Evolutionary conservation across 140 eudicot genomes (phyloP).

Genomic region (Ambrosia hybrid): DNA sequence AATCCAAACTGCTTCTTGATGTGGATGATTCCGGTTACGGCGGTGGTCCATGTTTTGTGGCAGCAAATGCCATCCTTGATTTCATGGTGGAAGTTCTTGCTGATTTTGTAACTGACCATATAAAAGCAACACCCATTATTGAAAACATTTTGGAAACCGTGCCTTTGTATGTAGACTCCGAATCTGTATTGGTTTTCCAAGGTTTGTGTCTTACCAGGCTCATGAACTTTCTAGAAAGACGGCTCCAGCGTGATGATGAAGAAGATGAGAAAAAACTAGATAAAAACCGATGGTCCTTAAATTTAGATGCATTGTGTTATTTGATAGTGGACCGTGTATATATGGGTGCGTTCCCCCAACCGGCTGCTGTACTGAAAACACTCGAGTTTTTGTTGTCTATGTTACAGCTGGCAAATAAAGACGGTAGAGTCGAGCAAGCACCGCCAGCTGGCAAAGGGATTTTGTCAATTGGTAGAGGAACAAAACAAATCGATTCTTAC

Average conservation of each 20-base stretch:
- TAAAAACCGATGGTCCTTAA: slow-evolving; percentile 84
- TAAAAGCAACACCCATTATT: slow-evolving; percentile 62
- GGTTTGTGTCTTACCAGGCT: slow-evolving; percentile 91
- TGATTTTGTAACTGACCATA: slow-evolving; percentile 79
- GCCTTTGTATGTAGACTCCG: slow-evolving; percentile 74
- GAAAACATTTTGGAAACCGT: slow-evolving; percentile 85
- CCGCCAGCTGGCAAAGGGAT: slow-evolving; percentile 75
- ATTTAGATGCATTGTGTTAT: slow-evolving; percentile 81
- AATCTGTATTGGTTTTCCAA: slow-evolving; percentile 87
- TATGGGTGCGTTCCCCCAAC: slow-evolving; percentile 98
- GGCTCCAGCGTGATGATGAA: slow-evolving; percentile 93
- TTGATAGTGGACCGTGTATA: slow-evolving; percentile 95
- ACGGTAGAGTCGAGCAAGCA: slow-evolving; percentile 90
- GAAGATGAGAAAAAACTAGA: slow-evolving; percentile 89
- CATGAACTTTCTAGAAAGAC: slow-evolving; percentile 94
- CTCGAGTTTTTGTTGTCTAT: slow-evolving; percentile 90
- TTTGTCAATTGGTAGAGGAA: slow-evolving; percentile 88
- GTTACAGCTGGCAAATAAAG: slow-evolving; percentile 97
- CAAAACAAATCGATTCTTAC: slow-evolving; percentile 76
- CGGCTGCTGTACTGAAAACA: slow-evolving; percentile 73
- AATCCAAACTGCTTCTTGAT: slow-evolving; percentile 70
- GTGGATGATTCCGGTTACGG: slow-evolving; percentile 96
- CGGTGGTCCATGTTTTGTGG: slow-evolving; percentile 95
- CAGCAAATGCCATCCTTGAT: slow-evolving; percentile 86
- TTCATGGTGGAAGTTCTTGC: slow-evolving; percentile 91